A percentile compares a stretch with the other conserved stretches of the same genome.
Evolutionary conservation across 306 rosid species (phyloP).

Genomic region (Quercus aquifolioides): DNA sequence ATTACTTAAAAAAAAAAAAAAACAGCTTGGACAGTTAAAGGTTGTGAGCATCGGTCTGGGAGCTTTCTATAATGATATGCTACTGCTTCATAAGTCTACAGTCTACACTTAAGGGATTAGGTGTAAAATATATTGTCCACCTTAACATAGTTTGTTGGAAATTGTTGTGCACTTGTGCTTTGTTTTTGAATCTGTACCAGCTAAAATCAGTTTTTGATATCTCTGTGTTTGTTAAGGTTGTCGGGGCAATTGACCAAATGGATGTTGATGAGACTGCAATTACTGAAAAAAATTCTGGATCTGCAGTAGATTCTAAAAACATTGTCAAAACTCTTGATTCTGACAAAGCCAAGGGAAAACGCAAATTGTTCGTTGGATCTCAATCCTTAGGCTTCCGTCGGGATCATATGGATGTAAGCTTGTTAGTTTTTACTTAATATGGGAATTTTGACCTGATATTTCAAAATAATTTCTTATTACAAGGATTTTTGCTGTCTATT

Average conservation of each 20-base stretch:
- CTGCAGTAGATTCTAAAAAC: conserved; percentile 58
- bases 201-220: conserved; percentile 1
- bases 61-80: conserved; percentile 9
- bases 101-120: background rate
- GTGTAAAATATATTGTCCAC: background rate
- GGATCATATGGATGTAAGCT: conserved; percentile 84
- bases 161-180: background rate
- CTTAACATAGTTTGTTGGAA: background rate
- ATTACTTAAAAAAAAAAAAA: too few relatives aligned
- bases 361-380: conserved; percentile 84
- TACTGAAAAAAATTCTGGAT: conserved; percentile 59
- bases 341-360: conserved; percentile 76
- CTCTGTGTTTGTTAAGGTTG: conserved; percentile 55
- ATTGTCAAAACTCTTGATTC: conserved; percentile 48
- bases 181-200: background rate
- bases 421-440: conserved; percentile 1
- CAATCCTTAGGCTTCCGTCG: conserved; percentile 91
- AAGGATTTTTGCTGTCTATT: background rate
- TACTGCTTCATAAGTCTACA: background rate
- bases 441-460: background rate
- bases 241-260: conserved; percentile 90
- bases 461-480: background rate
- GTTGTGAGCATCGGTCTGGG: background rate
- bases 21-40: background rate
- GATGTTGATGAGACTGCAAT: conserved; percentile 74